Percentiles rank a stretch among this genome's conserved stretches.
Evolutionary conservation across 495 filamentous ascomycete genomes (phyloP).

Genomic region (Talaromyces proteolyticus): DNA sequence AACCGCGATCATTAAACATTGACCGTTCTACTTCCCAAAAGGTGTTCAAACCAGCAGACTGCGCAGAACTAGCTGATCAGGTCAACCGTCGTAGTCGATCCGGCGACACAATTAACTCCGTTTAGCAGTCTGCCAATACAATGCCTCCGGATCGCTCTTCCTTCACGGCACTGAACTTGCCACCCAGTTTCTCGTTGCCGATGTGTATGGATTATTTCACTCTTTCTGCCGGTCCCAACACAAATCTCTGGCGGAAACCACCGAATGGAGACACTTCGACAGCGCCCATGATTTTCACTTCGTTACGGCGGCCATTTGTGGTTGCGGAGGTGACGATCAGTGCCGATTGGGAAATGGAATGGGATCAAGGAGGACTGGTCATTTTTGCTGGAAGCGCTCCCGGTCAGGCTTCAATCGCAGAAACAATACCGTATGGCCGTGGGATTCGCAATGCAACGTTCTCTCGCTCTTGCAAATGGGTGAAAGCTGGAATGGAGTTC

Average conservation of each 20-base stretch:
- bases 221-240: constrained; percentile 50
- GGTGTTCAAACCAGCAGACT: no score
- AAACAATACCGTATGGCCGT: constrained; percentile 7
- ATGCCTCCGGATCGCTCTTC: constrained; percentile 48
- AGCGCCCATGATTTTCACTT: constrained; percentile 52
- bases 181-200: constrained; percentile 37
- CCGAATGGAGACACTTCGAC: constrained; percentile 50
- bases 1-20: no score
- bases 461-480: constrained; percentile 45
- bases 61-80: not conserved
- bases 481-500: constrained; percentile 55
- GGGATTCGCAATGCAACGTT: not conserved
- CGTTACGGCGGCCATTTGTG: constrained; percentile 45
- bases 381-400: constrained; percentile 71
- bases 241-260: constrained; percentile 48
- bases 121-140: no score
- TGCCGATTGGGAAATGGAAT: constrained; percentile 55
- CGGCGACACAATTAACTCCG: not conserved
- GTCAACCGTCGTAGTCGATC: not conserved
- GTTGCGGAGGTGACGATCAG: constrained; percentile 54
- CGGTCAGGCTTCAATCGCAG: constrained; percentile 34
- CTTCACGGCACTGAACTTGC: constrained; percentile 46
- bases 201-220: constrained; percentile 54
- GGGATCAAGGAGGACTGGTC: constrained; percentile 66
- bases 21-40: no score